Evolutionary conservation across 306 rosid genomes (phyloP).

Genomic region (Trifolium subterraneum): DNA sequence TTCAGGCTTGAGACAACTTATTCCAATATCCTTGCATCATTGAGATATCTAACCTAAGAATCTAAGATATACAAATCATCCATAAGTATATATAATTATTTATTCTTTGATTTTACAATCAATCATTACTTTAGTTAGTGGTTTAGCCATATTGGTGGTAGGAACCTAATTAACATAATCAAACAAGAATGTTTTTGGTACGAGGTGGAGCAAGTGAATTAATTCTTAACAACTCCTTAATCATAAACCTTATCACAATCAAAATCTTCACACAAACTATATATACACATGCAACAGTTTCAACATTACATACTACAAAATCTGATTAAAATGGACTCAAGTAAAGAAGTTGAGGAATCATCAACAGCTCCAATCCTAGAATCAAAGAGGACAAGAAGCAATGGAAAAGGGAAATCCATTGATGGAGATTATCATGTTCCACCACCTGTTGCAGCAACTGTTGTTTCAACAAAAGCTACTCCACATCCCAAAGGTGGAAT

Average conservation of each 20-base stretch:
- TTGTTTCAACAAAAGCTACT: slow-evolving; percentile 49
- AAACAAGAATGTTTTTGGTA: slow-evolving; percentile 35
- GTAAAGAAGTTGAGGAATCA: slow-evolving; percentile 35
- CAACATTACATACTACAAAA: slow-evolving; percentile 17
- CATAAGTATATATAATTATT: not conserved
- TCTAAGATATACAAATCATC: slow-evolving; percentile 6
- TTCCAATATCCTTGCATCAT: not conserved
- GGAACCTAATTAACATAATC: slow-evolving; percentile 38
- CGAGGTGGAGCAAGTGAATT: slow-evolving; percentile 54
- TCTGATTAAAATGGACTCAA: slow-evolving; percentile 47
- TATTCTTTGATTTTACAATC: slow-evolving; percentile 9
- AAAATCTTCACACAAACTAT: slow-evolving; percentile 24
- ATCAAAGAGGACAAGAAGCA: slow-evolving; percentile 51
- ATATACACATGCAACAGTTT: slow-evolving; percentile 21
- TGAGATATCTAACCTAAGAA: not conserved
- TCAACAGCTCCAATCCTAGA: slow-evolving; percentile 35
- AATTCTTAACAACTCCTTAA: slow-evolving; percentile 44
- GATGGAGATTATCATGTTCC: slow-evolving; percentile 14
- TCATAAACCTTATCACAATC: slow-evolving; percentile 16
- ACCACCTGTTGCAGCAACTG: slow-evolving; percentile 33
- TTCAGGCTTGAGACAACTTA: not conserved
- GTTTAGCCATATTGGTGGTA: slow-evolving; percentile 21
- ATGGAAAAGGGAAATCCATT: slow-evolving; percentile 53
- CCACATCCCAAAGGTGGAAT: slow-evolving; percentile 40
- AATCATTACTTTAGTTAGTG: slow-evolving; percentile 9